Conservation (phyloP, 1,139 yeast genomes). For the Saccharomyces hybrid region DNA sequence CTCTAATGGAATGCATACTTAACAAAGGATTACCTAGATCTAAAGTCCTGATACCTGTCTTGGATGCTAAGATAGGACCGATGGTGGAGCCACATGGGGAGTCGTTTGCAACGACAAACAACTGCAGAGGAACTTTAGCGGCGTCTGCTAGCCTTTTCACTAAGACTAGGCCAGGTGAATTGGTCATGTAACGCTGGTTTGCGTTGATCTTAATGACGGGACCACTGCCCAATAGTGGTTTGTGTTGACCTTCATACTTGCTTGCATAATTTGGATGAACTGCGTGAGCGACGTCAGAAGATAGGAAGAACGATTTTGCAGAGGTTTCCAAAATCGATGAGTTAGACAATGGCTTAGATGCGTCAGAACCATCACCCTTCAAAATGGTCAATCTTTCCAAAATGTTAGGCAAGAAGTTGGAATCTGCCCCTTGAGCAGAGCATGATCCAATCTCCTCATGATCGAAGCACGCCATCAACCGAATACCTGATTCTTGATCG, state of each 20-base stretch:
- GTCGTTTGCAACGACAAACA: constrained; percentile 86
- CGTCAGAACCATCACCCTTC: constrained; percentile 34
- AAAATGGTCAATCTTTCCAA: constrained; percentile 55
- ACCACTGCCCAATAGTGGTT: constrained; percentile 77
- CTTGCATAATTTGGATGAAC: constrained; percentile 84
- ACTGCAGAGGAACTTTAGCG: constrained; percentile 61
- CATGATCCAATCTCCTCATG: constrained; percentile 93
- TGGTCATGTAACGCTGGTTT: constrained; percentile 90
- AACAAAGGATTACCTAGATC: constrained; percentile 93
- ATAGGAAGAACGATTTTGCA: constrained; percentile 78
- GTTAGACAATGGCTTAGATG: constrained; percentile 21
- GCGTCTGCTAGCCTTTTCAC: constrained; percentile 62
- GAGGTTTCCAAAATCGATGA: constrained; percentile 50
- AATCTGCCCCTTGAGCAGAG: constrained; percentile 95
- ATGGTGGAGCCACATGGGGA: constrained; percentile 95
- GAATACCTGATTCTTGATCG: constrained; percentile 47
- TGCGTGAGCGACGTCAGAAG: constrained; percentile 97
- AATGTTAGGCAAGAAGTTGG: constrained; percentile 77
- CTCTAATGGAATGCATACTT: constrained; percentile 93
- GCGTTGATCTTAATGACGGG: constrained; percentile 93
- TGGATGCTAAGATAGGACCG: constrained; percentile 87
- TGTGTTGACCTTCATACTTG: constrained; percentile 68
- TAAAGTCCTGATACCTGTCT: constrained; percentile 79
- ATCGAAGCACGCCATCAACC: constrained; percentile 74
- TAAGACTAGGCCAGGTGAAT: constrained; percentile 79